Percentiles rank a stretch among this genome's conserved stretches.
These are phyloP conservation scores for Podila verticillata DNA, from an alignment of 192 early-diverging fungal genomes.

Conservation along the genomic window DNA sequence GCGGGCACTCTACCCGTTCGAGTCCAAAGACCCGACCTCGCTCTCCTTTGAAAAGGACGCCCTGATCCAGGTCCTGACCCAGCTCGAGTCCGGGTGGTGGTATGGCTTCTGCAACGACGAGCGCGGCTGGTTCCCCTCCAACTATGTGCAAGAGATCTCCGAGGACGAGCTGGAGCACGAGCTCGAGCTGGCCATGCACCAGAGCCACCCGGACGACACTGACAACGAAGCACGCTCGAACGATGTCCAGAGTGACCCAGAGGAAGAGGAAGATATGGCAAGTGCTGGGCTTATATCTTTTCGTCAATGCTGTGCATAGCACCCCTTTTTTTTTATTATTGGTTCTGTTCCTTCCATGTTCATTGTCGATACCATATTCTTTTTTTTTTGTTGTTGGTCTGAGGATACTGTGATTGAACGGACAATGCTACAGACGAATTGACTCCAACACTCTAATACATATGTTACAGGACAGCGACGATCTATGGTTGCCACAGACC, in stretches of 20 bases:
- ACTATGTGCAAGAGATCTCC: conserved; percentile 68
- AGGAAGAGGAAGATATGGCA: background rate
- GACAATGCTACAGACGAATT: no score
- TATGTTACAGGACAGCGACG: background rate
- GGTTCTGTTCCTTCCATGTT: no score
- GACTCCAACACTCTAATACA: no score
- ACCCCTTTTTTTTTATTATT: background rate
- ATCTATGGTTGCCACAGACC: conserved; percentile 32
- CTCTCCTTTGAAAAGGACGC: conserved; percentile 87
- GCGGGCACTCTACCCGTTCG: conserved; percentile 85
- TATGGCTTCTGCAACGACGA: conserved; percentile 83
- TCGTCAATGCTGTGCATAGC: no score
- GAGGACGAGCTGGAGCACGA: conserved; percentile 32
- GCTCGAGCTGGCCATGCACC: conserved; percentile 1
- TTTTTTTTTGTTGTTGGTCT: background rate
- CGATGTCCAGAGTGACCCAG: background rate
- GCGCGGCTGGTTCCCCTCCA: conserved; percentile 92
- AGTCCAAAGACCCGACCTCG: conserved; percentile 76
- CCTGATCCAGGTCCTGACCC: conserved; percentile 88
- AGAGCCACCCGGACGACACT: background rate
- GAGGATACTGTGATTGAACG: no score
- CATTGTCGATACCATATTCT: no score
- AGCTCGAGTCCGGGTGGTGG: conserved; percentile 97
- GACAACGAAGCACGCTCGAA: background rate
- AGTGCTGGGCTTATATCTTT: background rate